phyloP scores from a whole-genome alignment of 306 rosid species.

The Morella rubra region DNA sequence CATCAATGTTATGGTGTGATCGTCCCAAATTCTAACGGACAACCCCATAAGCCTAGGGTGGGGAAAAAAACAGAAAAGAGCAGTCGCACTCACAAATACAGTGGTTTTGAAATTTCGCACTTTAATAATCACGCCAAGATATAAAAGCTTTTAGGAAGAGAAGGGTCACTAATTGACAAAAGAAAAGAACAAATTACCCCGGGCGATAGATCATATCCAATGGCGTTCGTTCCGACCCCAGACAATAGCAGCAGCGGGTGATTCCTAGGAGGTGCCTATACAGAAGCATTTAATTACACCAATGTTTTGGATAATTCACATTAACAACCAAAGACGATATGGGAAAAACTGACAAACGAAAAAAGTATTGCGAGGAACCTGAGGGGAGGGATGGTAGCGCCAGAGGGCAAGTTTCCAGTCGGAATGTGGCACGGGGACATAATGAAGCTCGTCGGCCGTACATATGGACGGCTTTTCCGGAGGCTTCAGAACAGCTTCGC shows the following conservation, averaged over 20 bases:
- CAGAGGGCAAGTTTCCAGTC: slow-evolving; percentile 95
- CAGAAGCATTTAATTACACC: not conserved
- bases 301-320: not conserved
- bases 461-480: slow-evolving; percentile 76
- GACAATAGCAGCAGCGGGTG: slow-evolving; percentile 85
- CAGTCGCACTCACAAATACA: not conserved
- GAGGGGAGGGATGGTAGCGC: slow-evolving; percentile 85
- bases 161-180: not conserved
- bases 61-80: no score
- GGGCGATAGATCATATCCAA: slow-evolving; percentile 94
- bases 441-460: slow-evolving; percentile 96
- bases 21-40: no score
- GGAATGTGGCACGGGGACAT: slow-evolving; percentile 71
- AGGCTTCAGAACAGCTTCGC: slow-evolving; percentile 31
- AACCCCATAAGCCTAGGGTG: no score
- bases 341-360: not conserved
- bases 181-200: slow-evolving; percentile 39
- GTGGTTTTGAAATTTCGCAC: not conserved
- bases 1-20: no score
- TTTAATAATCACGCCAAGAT: not conserved
- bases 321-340: not conserved
- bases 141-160: not conserved
- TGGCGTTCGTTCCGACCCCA: slow-evolving; percentile 96
- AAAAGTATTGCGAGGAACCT: slow-evolving; percentile 29
- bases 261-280: slow-evolving; percentile 82